Evolutionary conservation across 257 asterid genomes (phyloP).

Genomic region (Cruciata laevipes): DNA sequence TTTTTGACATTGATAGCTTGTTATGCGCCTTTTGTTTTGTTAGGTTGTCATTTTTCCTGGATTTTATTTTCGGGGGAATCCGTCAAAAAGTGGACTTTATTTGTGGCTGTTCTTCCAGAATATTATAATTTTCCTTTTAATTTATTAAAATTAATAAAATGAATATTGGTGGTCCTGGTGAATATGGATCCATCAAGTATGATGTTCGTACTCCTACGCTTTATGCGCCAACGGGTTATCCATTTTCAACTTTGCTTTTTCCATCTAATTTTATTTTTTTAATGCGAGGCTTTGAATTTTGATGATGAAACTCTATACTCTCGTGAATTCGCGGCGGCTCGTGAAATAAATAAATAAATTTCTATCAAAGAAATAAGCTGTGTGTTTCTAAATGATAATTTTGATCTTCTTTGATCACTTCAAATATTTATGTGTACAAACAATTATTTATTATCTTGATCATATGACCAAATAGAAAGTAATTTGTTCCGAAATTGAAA

Average conservation of each 20-base stretch:
- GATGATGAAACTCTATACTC: neutral
- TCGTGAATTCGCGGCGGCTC: conserved; percentile 7
- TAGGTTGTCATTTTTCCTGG: neutral
- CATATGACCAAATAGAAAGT: no score
- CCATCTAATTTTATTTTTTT: neutral
- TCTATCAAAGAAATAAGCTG: no score
- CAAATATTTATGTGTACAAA: no score
- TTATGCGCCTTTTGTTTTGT: conserved; percentile 1
- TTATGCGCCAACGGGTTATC: neutral
- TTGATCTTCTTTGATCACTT: no score
- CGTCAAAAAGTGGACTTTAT: neutral
- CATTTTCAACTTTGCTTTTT: conserved; percentile 8
- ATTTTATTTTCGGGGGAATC: neutral
- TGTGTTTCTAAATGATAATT: no score
- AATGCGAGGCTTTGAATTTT: conserved; percentile 1
- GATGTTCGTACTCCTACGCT: neutral
- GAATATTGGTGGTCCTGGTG: neutral
- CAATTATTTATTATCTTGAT: no score
- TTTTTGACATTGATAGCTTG: neutral
- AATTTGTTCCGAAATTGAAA: no score
- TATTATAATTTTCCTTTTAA: no score
- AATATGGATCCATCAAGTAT: neutral
- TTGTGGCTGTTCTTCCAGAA: neutral
- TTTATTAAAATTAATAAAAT: no score
- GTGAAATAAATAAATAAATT: neutral